Evolutionary conservation across 2,329 filamentous ascomycete genomes (phyloP).

Genomic region (Fusarium sambucinum): DNA sequence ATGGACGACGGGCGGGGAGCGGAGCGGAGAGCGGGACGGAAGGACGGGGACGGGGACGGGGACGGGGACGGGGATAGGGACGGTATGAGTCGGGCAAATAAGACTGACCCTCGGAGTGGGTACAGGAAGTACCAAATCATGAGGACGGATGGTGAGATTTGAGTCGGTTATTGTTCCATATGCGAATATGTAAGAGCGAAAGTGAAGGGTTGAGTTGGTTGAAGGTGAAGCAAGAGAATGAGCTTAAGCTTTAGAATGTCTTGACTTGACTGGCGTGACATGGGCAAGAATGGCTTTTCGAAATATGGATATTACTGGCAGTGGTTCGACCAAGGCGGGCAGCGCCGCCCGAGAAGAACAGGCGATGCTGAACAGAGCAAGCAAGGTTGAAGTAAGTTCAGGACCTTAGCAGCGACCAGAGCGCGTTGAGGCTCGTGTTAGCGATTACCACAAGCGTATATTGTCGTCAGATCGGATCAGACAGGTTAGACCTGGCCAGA

Average conservation of each 20-base stretch:
- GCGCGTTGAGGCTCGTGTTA: conserved; percentile 40
- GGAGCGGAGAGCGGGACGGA: conserved; percentile 28
- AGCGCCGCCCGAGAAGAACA: conserved; percentile 34
- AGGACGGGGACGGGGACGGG: conserved; percentile 14
- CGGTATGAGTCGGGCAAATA: conserved; percentile 20
- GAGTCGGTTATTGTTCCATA: conserved; percentile 43
- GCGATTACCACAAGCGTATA: conserved; percentile 24
- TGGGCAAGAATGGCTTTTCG: conserved; percentile 36
- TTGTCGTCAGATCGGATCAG: conserved; percentile 9
- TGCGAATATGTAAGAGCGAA: conserved; percentile 26
- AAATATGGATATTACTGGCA: conserved; percentile 19
- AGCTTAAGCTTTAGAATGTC: conserved; percentile 30
- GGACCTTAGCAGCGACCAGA: conserved; percentile 25
- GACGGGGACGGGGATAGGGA: conserved; percentile 23
- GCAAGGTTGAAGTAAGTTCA: conserved; percentile 18
- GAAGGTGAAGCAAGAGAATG: conserved; percentile 17
- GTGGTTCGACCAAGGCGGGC: conserved; percentile 42
- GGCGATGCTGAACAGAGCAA: conserved; percentile 32
- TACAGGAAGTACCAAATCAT: conserved; percentile 86
- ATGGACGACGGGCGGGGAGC: conserved; percentile 20
- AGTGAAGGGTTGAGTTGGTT: conserved; percentile 17
- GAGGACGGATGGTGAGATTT: conserved; percentile 44
- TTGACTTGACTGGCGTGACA: conserved; percentile 41
- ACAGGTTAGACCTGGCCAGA: neutral
- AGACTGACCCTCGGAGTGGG: conserved; percentile 78